Percentiles rank a stretch among this genome's conserved stretches.
phyloP scores from a whole-genome alignment of 2,329 filamentous ascomycete species.

The Claviceps sp. region DNA sequence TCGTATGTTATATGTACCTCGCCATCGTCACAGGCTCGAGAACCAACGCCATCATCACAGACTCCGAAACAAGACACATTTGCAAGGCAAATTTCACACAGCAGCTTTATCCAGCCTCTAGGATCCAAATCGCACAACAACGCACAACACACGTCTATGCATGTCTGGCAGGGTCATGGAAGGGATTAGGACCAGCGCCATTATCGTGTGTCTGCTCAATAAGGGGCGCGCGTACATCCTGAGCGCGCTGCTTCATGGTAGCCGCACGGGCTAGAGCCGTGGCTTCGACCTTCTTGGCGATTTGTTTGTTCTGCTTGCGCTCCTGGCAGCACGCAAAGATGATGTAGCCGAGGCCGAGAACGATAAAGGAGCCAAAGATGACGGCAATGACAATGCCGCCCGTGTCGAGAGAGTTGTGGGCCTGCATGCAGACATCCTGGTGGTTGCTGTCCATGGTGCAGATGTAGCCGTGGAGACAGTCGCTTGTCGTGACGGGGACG shows the following conservation, averaged over 20 bases:
- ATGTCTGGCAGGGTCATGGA: constrained; percentile 16
- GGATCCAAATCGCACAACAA: too few relatives aligned
- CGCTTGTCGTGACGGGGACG: constrained; percentile 19
- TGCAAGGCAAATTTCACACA: too few relatives aligned
- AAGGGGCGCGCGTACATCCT: constrained; percentile 21
- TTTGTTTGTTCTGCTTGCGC: constrained; percentile 28
- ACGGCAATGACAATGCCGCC: constrained; percentile 35
- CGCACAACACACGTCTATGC: too few relatives aligned
- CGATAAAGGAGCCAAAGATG: constrained; percentile 29
- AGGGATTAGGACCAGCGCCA: constrained; percentile 18
- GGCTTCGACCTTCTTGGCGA: constrained; percentile 33
- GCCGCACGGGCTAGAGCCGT: constrained; percentile 36
- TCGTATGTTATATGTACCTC: too few relatives aligned
- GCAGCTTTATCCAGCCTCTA: too few relatives aligned
- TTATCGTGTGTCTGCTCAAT: constrained; percentile 19
- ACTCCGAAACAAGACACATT: too few relatives aligned
- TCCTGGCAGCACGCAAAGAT: constrained; percentile 41
- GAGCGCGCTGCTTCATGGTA: constrained; percentile 28
- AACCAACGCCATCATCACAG: too few relatives aligned
- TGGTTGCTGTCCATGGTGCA: constrained; percentile 28
- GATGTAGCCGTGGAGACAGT: constrained; percentile 29
- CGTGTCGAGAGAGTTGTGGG: constrained; percentile 25
- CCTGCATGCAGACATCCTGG: constrained; percentile 27
- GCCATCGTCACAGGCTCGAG: too few relatives aligned
- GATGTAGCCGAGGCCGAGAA: constrained; percentile 25